Evolutionary conservation across 2,329 filamentous ascomycete genomes (phyloP), one percentile per base, ranked within the genome.

Genomic region (Aspergillus spinulosporus): DNA sequence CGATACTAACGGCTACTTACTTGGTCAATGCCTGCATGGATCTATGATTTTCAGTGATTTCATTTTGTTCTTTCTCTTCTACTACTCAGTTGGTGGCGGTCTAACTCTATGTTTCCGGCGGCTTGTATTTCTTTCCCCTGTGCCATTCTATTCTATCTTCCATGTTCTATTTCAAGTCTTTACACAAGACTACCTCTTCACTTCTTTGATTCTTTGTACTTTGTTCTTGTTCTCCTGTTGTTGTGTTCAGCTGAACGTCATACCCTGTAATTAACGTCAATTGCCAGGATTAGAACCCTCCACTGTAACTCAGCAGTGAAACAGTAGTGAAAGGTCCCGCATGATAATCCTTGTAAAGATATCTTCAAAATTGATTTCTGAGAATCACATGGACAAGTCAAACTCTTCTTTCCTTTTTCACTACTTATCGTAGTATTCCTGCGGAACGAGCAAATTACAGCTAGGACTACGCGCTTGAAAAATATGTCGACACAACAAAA

Each of bases 21-120:
- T 54, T 51, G 49, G 51, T 50, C 51, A 45, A 61, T 43, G 54
- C 57, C 48, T 59, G 49, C 46, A 61, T 57, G 57, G 57, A 58
- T 57, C 42, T 46, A 59, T 54, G 59, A 58, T 44, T 51, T 39
- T 45, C 34, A 40, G 46, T 12, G 21, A 40, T 47, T n/a, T 36
- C 29, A 44, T 50, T 15, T 34, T 51, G 51, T 36, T 46, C 47
- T 36, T 51, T 51, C 5, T 40, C 12, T 12, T 44, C 40, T 34
- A 37, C 8, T 42, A 32, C 7, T 49, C 28, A 34, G 9, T 34
- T 34, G 31, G 31, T 34, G 12, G 32, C 39, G 39, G 29, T 26
- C 26, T 26, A 37, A 34, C 31, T 34, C 6, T 34, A 21, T 21
- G 31, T 34, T 34, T 34, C 31, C 31, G 5, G 28, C 11, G 11